Evolutionary conservation across 257 asterid species (phyloP).

Genomic region (Vinca minor): DNA sequence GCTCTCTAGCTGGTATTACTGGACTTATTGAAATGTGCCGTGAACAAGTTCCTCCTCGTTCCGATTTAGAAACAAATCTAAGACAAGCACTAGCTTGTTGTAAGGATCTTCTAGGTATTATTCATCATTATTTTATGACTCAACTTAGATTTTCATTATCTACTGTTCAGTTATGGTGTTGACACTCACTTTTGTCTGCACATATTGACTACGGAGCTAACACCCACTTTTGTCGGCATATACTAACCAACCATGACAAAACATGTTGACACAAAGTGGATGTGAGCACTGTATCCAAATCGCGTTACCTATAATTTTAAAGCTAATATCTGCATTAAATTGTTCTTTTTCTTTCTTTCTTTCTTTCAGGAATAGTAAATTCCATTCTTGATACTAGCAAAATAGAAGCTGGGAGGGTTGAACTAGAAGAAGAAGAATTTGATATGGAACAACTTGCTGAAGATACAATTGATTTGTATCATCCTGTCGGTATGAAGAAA

Average conservation of each 20-base stretch:
- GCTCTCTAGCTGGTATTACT: slow-evolving; percentile 47
- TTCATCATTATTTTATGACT: not conserved
- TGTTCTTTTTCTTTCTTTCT: too few relatives aligned
- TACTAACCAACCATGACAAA: too few relatives aligned
- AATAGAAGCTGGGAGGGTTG: slow-evolving; percentile 61
- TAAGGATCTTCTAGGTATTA: slow-evolving; percentile 52
- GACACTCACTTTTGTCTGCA: too few relatives aligned
- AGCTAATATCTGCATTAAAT: too few relatives aligned
- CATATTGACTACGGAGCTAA: too few relatives aligned
- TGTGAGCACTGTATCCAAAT: too few relatives aligned
- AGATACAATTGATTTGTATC: slow-evolving; percentile 53
- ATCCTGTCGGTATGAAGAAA: slow-evolving; percentile 48
- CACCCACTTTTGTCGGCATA: too few relatives aligned
- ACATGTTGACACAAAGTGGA: too few relatives aligned
- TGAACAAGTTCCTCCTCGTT: slow-evolving; percentile 20
- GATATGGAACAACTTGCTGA: slow-evolving; percentile 46
- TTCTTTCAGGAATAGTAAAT: slow-evolving; percentile 45
- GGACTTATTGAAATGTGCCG: slow-evolving; percentile 46
- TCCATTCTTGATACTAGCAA: slow-evolving; percentile 62
- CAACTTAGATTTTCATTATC: not conserved
- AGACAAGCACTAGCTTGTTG: slow-evolving; percentile 38
- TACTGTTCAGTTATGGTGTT: too few relatives aligned
- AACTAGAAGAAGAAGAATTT: slow-evolving; percentile 56
- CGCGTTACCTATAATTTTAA: too few relatives aligned
- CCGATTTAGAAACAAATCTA: slow-evolving; percentile 34